Evolutionary conservation across 352 stramenopile species (phyloP).

Genomic region (Hyaloperonospora brassicae): DNA sequence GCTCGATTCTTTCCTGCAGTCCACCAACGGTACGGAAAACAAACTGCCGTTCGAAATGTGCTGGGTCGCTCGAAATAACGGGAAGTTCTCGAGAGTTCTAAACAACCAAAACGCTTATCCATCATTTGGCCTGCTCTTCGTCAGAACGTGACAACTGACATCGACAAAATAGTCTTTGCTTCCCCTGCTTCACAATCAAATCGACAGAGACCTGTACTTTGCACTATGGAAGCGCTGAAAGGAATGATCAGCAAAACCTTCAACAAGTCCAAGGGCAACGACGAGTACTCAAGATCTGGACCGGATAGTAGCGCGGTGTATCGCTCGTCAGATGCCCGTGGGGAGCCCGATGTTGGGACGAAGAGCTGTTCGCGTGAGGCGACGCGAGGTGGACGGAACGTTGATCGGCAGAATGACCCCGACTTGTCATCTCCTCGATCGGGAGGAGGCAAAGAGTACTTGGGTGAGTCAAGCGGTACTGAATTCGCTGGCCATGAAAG

Average conservation of each 20-base stretch:
- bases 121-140: too few species aligned
- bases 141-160: too few species aligned
- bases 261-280: conserved; percentile 8
- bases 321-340: conserved; percentile 17
- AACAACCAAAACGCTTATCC: too few species aligned
- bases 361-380: conserved; percentile 20
- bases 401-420: conserved; percentile 8
- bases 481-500: neutral
- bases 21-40: too few species aligned
- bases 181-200: too few species aligned
- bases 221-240: conserved; percentile 19
- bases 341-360: conserved; percentile 12
- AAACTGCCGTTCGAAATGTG: too few species aligned
- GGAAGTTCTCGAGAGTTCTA: too few species aligned
- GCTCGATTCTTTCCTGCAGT: too few species aligned
- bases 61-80: too few species aligned
- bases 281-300: conserved; percentile 3
- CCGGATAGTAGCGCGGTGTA: conserved; percentile 7
- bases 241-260: conserved; percentile 13
- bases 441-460: conserved; percentile 9
- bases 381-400: conserved; percentile 3
- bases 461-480: conserved; percentile 9
- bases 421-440: conserved; percentile 11
- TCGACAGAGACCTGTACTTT: too few species aligned
- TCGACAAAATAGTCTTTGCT: too few species aligned